Conservation (phyloP, 192 early-diverging fungal genomes). For the Coemansia sp. region DNA sequence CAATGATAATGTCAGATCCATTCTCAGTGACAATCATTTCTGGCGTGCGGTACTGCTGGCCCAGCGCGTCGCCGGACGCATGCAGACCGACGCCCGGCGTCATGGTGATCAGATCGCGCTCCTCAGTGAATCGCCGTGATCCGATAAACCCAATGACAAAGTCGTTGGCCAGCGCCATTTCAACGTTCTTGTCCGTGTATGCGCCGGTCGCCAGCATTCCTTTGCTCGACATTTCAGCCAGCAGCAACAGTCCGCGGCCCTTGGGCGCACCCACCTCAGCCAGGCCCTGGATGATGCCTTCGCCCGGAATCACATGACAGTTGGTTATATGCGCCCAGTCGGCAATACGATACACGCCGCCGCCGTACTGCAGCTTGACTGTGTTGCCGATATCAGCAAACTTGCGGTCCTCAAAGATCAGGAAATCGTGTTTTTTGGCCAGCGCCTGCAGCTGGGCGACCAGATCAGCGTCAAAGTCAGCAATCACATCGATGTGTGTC, state of each 20-base stretch:
- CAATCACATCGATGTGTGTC: constrained; percentile 94
- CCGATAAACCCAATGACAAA: constrained; percentile 97
- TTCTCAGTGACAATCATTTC: constrained; percentile 78
- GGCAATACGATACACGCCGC: constrained; percentile 89
- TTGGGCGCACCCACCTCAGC: constrained; percentile 82
- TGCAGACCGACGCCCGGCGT: constrained; percentile 93
- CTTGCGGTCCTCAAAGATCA: constrained; percentile 99
- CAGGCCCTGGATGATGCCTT: constrained; percentile 92
- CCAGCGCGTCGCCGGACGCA: constrained; percentile 78
- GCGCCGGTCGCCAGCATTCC: constrained; percentile 78
- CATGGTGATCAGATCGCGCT: constrained; percentile 91
- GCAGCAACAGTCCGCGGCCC: constrained; percentile 75
- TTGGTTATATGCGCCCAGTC: constrained; percentile 96
- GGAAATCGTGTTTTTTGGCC: constrained; percentile 83
- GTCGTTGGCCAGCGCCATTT: constrained; percentile 84
- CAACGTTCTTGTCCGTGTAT: constrained; percentile 84
- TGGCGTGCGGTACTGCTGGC: constrained; percentile 96
- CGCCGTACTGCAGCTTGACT: constrained; percentile 91
- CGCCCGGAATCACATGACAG: constrained; percentile 91
- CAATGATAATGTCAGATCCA: constrained; percentile 96
- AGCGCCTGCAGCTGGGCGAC: constrained; percentile 70
- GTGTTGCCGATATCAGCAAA: constrained; percentile 99
- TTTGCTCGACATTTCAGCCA: constrained; percentile 96
- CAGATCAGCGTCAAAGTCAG: constrained; percentile 89
- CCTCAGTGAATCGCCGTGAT: constrained; percentile 60